Evolutionary conservation across 495 filamentous ascomycete species (phyloP), one percentile per base, ranked within the genome.

Genomic region (Aspergillus panamensis): DNA sequence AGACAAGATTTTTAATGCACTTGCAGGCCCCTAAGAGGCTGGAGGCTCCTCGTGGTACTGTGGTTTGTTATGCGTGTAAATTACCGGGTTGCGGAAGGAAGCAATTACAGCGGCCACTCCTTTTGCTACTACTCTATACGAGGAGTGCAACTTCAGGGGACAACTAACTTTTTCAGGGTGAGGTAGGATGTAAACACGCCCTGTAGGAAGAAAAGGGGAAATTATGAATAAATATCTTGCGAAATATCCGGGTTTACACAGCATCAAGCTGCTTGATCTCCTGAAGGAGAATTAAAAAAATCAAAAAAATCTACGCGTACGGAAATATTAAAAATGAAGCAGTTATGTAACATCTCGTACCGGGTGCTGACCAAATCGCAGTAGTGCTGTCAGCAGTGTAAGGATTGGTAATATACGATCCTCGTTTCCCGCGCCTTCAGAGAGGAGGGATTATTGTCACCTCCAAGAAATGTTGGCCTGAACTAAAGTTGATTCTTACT

Each of bases 401-500:
- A 30, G 50, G 37, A 53, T 54, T 42, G 29, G 58, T 61, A 64
- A 51, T 54, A 52, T 49, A 48, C 51, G n/a, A 14, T 55, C 43
- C 48, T 57, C 57, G 54, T 55, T 53, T 48, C 49, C 48, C 39
- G 40, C 48, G 54, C 20, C 44, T 54, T 37, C 59, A 54, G 49
- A 48, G 42, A 32, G 25, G 45, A 62, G 51, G 47, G 55, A 55
- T 51, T 56, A 43, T 45, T 47, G 57, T 25, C 25, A 53, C 53
- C 25, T 51, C 48, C 48, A 31, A 33, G 47, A 51, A 58, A 45
- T 58, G 56, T 31, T 52, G 56, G 42, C 48, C 56, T 58, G 31
- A 29, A 49, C 43, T 51, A 43, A 50, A 53, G 57, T 49, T 68
- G 57, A 57, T 52, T 59, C 40, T 56, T 39, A 42, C 39, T 57